Base-by-base conservation (phyloP, 2,329 filamentous ascomycete species). In the Pestalotiopsis sp. region DNA sequence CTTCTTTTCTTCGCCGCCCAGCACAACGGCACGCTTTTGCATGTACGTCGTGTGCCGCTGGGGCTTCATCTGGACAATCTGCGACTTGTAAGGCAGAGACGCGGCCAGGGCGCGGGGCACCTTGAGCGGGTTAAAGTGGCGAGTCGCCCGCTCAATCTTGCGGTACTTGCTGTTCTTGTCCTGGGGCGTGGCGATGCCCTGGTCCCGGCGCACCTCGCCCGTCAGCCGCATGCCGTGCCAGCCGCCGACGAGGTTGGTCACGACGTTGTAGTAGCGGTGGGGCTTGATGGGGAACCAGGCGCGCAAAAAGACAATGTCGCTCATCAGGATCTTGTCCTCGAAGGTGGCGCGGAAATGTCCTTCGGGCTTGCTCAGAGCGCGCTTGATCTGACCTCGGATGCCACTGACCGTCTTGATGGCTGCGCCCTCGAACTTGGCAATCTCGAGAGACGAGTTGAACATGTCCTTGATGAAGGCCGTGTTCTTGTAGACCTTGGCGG, bases 261-360 rank as follows among this genome's bases (percentile, higher is more conserved):
- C 95, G 1, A 94, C 93, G 81, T 98, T 98, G 86, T 98, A 98
- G 88, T 97, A 99, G 69, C 95, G 91, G 81, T 94, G 94, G 1
- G 96, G 96, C 77, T 94, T 94, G 81, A 99, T 91, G 11, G 96
- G 94, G 81, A 97, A 98, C 97, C 97, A 99, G 2, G 96, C 95
- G 63, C 96, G 90, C 52, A 99, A 83, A 85, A 99, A 98, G 71
- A 98, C 93, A 73, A 99, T 97, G 79, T 99, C 96, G 80, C 91
- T 94, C 88, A 97, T 94, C 65, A 99, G 87, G 71, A 99, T 94
- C 84, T 98, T 99, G 87, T 99, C 96, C 81, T 99, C 96, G 75
- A 99, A 99, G 0, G 96, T 98, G 27, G 96, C 96, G 76, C 97
- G 91, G 89, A 97, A 98, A 82, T 95, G 92, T 63, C 96, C 96